Base-by-base conservation (phyloP, 805 yeast species). In the Candida saitoana region DNA sequence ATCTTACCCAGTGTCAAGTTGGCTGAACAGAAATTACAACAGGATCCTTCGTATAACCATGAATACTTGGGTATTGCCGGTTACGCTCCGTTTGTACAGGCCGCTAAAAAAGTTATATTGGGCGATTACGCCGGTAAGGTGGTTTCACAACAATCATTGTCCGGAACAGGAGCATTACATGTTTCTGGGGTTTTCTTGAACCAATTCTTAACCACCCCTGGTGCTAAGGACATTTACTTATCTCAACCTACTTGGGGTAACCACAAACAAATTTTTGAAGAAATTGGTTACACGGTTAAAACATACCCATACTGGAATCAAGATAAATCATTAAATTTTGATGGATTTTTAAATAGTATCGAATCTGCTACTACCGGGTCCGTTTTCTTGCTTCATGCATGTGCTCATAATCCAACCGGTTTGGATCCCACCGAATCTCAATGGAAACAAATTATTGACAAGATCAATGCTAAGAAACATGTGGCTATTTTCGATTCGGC, bases 401-500 rank as follows among this genome's bases (percentile, higher is more conserved):
- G 97, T 64, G 98, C 98, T 25, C 99, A 91, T 67, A 91, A 91
- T 64, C 98, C 99, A 45, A 91, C 98, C 17, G 99, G 98, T 33
- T 79, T 91, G 52, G 99, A 91, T 63, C 98, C 98, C 43, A 79
- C 85, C 2, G 69, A 72, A 44, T 84, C 76, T 39, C 85, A 91
- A 67, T 91, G 99, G 99, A 62, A 62, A 36, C 53, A 71, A 55
- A 82, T 93, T 40, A 72, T 87, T 36, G 72, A 74, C 34, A 83
- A 80, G 18, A 67, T 87, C 48, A 75, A 78, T 50, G 59, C 65
- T 45, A 73, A 77, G 44, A 67, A 76, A 41, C 95, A 88, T 65
- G 75, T 91, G 55, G 87, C 88, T 4, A 66, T 91, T 47, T 90
- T 93, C 57, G 99, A 91, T 67, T 80, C 89, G 47, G 98, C 98